Percentiles rank a stretch among this genome's conserved stretches.
Conservation (phyloP, 208 protist genomes). For the Trypanosoma brucei region DNA sequence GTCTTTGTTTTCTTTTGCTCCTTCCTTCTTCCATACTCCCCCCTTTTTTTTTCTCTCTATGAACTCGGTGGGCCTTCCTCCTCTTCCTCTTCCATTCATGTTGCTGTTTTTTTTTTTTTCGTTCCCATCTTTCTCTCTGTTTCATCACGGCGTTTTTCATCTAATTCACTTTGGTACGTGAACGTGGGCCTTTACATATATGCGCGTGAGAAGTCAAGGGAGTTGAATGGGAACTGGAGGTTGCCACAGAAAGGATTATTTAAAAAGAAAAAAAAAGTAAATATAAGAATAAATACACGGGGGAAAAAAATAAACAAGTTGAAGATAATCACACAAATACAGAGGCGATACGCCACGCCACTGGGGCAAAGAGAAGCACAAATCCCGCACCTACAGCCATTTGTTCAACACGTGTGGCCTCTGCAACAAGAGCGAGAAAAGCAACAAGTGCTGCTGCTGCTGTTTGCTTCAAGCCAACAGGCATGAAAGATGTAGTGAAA, state of each 20-base stretch:
- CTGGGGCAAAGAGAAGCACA: constrained; percentile 24
- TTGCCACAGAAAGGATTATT: no score
- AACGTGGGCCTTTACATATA: no score
- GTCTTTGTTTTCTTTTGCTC: neutral
- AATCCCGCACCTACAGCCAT: constrained; percentile 42
- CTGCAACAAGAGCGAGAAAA: constrained; percentile 38
- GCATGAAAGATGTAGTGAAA: constrained; percentile 62
- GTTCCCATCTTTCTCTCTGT: no score
- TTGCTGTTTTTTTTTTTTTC: no score
- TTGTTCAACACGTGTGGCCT: constrained; percentile 28
- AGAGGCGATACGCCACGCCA: constrained; percentile 26
- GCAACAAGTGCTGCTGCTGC: constrained; percentile 34
- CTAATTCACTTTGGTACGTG: no score
- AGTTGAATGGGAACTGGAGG: no score
- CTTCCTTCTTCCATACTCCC: neutral
- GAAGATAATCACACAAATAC: neutral
- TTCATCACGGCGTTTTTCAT: no score
- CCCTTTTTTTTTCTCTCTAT: neutral
- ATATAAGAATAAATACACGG: no score
- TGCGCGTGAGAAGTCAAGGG: no score
- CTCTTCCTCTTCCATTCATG: neutral
- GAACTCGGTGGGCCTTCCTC: neutral
- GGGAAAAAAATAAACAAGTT: neutral
- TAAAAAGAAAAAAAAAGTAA: no score
- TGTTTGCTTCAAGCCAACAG: constrained; percentile 22